A percentile compares a stretch with the other conserved stretches of the same genome.
phyloP scores from a whole-genome alignment of 441 rosid species.

The Theobroma grandiflorum region DNA sequence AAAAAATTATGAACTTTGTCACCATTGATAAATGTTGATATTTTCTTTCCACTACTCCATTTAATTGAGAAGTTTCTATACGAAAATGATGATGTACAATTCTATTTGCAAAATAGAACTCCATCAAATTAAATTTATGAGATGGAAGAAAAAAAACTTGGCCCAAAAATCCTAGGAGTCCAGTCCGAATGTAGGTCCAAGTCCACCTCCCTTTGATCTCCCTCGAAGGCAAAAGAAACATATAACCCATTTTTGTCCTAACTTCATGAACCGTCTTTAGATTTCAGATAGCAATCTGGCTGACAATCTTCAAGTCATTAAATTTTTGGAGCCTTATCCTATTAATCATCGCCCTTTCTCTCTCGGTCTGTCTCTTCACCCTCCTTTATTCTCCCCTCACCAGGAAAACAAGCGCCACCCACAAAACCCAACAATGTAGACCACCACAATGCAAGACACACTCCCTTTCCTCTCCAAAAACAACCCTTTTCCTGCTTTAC shows the following conservation, averaged over 20 bases:
- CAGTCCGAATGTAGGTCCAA: not conserved
- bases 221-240: not conserved
- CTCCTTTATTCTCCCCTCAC: not conserved
- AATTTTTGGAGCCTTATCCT: not conserved
- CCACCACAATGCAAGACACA: constrained; percentile 22
- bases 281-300: constrained; percentile 7
- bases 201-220: not conserved
- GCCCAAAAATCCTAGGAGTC: no score
- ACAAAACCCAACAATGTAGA: not conserved
- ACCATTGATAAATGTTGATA: no score
- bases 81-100: no score
- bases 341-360: not conserved
- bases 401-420: not conserved
- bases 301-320: not conserved
- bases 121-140: no score
- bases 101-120: no score
- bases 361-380: not conserved
- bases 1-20: no score
- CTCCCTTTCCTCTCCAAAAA: constrained; percentile 22
- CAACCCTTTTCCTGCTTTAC: not conserved
- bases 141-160: no score
- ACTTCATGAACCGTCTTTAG: not conserved
- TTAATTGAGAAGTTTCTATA: no score
- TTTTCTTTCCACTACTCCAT: no score
- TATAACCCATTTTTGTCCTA: not conserved